These are phyloP conservation scores for Balamuthia mandrillaris DNA, from an alignment of 208 protist species.

Conservation along the genomic window DNA sequence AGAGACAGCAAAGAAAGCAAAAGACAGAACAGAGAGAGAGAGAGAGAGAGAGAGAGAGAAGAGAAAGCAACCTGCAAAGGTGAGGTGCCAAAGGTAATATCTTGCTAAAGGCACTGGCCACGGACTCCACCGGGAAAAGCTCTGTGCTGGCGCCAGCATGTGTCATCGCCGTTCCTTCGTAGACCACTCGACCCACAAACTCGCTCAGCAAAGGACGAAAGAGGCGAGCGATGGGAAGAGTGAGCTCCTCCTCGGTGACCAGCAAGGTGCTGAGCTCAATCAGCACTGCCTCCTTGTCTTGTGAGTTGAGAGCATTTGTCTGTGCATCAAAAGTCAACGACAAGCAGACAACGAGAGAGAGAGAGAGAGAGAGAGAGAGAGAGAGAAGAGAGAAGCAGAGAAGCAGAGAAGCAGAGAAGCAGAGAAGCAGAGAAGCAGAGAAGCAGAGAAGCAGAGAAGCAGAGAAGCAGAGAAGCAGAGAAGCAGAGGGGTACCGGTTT, in stretches of 20 bases:
- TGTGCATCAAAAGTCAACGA: too few species aligned
- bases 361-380: neutral
- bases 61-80: neutral
- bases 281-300: neutral
- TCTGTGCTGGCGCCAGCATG: neutral
- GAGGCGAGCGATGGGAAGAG: neutral
- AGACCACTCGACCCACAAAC: neutral
- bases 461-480: neutral
- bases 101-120: slow-evolving; percentile 15
- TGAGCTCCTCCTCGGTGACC: neutral
- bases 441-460: neutral
- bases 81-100: slow-evolving; percentile 13
- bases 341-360: neutral
- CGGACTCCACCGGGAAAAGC: neutral
- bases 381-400: neutral
- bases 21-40: slow-evolving; percentile 1
- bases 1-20: neutral
- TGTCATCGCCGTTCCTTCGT: neutral
- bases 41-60: neutral
- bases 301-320: neutral
- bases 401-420: neutral
- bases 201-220: slow-evolving; percentile 16
- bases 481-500: neutral
- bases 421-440: neutral
- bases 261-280: neutral